phyloP scores from a whole-genome alignment of 345 rosid genomes.

The Eucalyptus camaldulensis region DNA sequence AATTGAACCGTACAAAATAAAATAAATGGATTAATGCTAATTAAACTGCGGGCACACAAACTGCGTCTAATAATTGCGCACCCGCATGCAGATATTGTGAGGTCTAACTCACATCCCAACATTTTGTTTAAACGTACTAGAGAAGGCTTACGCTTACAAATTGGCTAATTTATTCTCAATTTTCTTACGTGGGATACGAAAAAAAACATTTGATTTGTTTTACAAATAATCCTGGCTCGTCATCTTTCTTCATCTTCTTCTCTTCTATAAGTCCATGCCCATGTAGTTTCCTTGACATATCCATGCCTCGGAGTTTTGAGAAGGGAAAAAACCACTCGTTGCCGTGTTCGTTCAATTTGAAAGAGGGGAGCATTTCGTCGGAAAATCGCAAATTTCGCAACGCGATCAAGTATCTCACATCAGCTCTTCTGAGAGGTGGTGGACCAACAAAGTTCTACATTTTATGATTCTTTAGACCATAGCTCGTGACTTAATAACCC shows the following conservation, averaged over 20 bases:
- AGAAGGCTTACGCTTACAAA: too few species aligned
- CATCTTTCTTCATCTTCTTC: neutral
- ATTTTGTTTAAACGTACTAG: too few species aligned
- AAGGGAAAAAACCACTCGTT: too few species aligned
- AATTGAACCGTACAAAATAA: too few species aligned
- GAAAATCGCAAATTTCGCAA: too few species aligned
- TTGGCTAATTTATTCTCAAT: fast-evolving
- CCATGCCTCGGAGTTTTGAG: too few species aligned
- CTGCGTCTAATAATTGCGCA: fast-evolving
- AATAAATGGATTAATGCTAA: fast-evolving
- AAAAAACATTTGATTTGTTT: too few species aligned
- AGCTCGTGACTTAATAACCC: neutral
- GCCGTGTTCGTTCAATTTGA: too few species aligned
- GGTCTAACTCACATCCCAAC: too few species aligned
- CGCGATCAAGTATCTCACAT: too few species aligned
- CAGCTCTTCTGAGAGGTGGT: neutral
- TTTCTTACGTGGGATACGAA: neutral
- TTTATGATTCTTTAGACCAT: neutral
- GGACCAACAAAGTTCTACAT: neutral
- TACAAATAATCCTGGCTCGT: neutral
- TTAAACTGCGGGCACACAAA: fast-evolving
- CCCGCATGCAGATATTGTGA: fast-evolving
- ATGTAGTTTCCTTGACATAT: neutral
- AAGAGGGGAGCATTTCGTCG: too few species aligned
- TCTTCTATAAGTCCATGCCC: neutral